These are phyloP conservation scores for Xerocomellus dryophilus DNA, from an alignment of 768 basidiomycete genomes.

Conservation along the genomic window DNA sequence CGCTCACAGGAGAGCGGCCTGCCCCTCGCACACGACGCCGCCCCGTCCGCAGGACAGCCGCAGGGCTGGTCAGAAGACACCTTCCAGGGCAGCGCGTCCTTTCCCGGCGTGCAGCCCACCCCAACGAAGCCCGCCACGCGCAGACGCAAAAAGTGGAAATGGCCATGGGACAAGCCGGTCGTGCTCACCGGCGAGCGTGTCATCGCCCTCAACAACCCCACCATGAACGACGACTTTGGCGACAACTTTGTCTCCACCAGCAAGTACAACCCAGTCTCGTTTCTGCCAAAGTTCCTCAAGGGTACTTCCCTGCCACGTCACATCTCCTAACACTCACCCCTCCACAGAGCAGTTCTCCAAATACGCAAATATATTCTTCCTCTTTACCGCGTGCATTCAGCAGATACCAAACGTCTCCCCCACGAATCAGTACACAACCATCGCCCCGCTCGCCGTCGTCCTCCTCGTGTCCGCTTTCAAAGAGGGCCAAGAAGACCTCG, in stretches of 20 bases:
- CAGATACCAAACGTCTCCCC: slow-evolving; percentile 98
- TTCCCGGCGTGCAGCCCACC: slow-evolving; percentile 31
- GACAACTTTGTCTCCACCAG: slow-evolving; percentile 90
- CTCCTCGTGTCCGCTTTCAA: slow-evolving; percentile 93
- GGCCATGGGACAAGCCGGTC: slow-evolving; percentile 79
- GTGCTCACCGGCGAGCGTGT: slow-evolving; percentile 70
- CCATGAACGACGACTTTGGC: slow-evolving; percentile 62
- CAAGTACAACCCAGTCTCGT: slow-evolving; percentile 88
- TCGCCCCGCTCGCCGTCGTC: slow-evolving; percentile 84
- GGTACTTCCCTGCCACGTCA: slow-evolving; percentile 49
- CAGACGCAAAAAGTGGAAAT: slow-evolving; percentile 53
- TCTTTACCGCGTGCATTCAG: slow-evolving; percentile 96
- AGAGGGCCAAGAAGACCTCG: slow-evolving; percentile 91
- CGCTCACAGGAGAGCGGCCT: slow-evolving; percentile 49
- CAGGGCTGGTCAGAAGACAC: slow-evolving; percentile 70
- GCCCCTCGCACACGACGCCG: slow-evolving; percentile 47
- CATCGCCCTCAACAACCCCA: slow-evolving; percentile 76
- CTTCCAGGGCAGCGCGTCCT: slow-evolving; percentile 45
- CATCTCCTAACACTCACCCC: slow-evolving; percentile 3
- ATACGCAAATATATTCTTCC: slow-evolving; percentile 98
- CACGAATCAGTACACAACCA: slow-evolving; percentile 92
- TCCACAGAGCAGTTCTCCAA: slow-evolving; percentile 91
- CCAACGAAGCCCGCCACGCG: slow-evolving; percentile 12
- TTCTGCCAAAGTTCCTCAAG: slow-evolving; percentile 88
- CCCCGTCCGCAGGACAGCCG: slow-evolving; percentile 50